Conservation (phyloP, 225 moss, liverwort and hornwort species). For the Polytrichum formosum region DNA sequence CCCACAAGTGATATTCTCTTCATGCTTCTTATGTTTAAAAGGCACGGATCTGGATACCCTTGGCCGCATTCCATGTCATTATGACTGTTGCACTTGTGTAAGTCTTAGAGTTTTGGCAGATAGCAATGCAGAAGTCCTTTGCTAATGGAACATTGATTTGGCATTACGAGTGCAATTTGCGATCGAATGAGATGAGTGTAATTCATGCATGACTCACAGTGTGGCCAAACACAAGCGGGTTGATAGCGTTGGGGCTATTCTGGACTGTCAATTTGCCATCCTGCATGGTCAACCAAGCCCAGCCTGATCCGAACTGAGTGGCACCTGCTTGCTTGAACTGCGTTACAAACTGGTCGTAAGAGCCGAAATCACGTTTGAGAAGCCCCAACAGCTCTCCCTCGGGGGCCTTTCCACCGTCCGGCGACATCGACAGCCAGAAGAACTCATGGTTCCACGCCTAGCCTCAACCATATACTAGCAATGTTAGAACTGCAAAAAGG, state of each 20-base stretch:
- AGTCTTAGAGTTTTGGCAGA: no score
- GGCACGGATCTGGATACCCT: no score
- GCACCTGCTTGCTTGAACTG: slow-evolving; percentile 75
- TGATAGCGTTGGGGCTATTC: slow-evolving; percentile 75
- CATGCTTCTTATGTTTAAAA: no score
- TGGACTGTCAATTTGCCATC: slow-evolving; percentile 60
- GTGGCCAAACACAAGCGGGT: slow-evolving; percentile 76
- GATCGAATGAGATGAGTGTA: not conserved
- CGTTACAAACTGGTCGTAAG: slow-evolving; percentile 52
- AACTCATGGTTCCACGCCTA: slow-evolving; percentile 87
- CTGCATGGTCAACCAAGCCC: slow-evolving; percentile 73
- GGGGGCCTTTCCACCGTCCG: slow-evolving; percentile 55
- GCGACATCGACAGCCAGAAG: slow-evolving; percentile 72
- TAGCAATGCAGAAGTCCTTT: not conserved
- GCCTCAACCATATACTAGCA: no score
- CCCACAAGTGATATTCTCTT: no score
- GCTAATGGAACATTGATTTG: not conserved
- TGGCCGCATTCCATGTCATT: no score
- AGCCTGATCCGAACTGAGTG: slow-evolving; percentile 78
- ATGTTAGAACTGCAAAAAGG: not conserved
- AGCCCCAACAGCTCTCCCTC: slow-evolving; percentile 46
- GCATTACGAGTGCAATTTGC: not conserved
- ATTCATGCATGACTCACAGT: slow-evolving; percentile 34
- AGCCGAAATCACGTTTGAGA: slow-evolving; percentile 67
- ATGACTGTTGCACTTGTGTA: no score